Conservation (phyloP, 129 eudicot species). For the Flaveria sonorensis region DNA sequence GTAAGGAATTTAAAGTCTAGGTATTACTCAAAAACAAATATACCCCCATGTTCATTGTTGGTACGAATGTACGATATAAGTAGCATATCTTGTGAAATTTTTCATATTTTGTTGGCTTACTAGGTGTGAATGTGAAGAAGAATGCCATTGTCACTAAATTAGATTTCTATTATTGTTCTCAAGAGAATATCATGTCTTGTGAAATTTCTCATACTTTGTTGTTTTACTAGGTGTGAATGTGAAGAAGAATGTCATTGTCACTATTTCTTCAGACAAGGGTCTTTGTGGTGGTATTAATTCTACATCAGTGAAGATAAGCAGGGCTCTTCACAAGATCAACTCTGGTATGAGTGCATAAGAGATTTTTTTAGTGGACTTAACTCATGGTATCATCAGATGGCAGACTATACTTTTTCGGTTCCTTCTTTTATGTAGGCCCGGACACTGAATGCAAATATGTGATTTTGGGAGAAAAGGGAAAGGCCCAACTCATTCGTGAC, state of each 20-base stretch:
- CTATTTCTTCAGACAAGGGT: conserved; percentile 96
- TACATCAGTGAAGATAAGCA: conserved; percentile 92
- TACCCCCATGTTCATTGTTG: not conserved
- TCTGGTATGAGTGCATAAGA: conserved; percentile 49
- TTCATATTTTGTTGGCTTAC: conserved; percentile 10
- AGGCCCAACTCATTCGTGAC: conserved; percentile 91
- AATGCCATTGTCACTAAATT: conserved; percentile 68
- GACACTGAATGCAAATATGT: conserved; percentile 80
- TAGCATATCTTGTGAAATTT: not conserved
- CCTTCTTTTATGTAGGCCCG: conserved; percentile 53
- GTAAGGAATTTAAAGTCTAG: not conserved
- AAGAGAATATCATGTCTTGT: too few relatives aligned
- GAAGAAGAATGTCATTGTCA: conserved; percentile 88
- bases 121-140: conserved; percentile 89
- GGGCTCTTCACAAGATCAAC: conserved; percentile 70
- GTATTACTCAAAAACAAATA: not conserved
- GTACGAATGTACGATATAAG: not conserved
- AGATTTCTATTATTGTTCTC: too few relatives aligned
- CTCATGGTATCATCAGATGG: not conserved
- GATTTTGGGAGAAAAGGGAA: conserved; percentile 91
- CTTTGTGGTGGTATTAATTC: conserved; percentile 98
- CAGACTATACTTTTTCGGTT: not conserved
- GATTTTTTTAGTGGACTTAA: not conserved
- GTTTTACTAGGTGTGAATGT: conserved; percentile 67
- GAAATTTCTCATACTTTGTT: conserved; percentile 1